Base-by-base conservation (phyloP, 1,284 basidiomycete genomes). In the Athelia sp. region DNA sequence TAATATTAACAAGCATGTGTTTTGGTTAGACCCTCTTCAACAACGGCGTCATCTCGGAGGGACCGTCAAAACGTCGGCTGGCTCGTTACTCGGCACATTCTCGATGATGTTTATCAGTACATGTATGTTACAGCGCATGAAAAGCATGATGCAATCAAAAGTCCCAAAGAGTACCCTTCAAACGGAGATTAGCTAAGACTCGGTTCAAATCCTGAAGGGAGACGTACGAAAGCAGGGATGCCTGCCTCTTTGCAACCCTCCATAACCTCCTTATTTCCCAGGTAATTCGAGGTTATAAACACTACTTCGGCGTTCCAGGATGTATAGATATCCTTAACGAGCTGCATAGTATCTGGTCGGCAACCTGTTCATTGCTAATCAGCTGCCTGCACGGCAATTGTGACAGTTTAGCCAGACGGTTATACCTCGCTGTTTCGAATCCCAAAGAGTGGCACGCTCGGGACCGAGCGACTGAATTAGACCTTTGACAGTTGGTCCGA, bases 281-380 rank as follows among this genome's bases (percentile, higher is more conserved):
- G 71, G 58, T 77, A 83, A 64, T 88, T 88, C 17, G 85, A 87
- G 15, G 85, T 88, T 63, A 88, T 86, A 64, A 88, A 86, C 15
- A 88, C 81, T 45, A 88, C 85, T 84, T 89, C 86, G 3, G 86
- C 86, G 43, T 78, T 70, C 81, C 82, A 89, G 40, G 73, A 74
- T 42, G 75, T 61, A 58, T 85, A 84, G 1, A 71, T 74, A 55
- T 90, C 84, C 60, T 78, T 82, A 52, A 90, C 58, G 49, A 90
- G 65, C 63, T 85, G 85, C 82, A 88, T 85, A 13, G 82, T 81
- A 58, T 90, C 84, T 9, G 87, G 87, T 46, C 87, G 78, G 22
- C 84, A 82, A 6, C 36, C 36, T 40, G 4, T 29, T 29, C 6
- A 40, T 21, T 40, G 19, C 36, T n/a, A n/a, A n/a, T 40, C 15